A percentile compares a stretch with the other conserved stretches of the same genome.
These are phyloP conservation scores for Penicillium pancosmium DNA, from an alignment of 495 filamentous ascomycete species.

Conservation along the genomic window DNA sequence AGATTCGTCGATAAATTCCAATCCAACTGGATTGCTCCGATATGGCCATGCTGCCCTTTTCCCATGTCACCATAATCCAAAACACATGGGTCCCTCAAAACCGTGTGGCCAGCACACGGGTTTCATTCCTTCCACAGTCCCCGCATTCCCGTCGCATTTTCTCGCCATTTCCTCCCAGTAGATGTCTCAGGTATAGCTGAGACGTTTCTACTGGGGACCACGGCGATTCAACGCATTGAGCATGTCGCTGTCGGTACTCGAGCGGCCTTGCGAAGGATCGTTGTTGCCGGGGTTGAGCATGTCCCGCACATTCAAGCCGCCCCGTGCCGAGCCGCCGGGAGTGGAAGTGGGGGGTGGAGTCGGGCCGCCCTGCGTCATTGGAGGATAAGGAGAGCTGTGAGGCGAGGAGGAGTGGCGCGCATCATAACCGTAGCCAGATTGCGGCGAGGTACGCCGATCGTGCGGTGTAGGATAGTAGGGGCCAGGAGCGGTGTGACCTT, in stretches of 20 bases:
- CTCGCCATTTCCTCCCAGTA: conserved; percentile 10
- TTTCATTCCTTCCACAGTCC: conserved; percentile 18
- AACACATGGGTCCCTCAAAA: conserved; percentile 28
- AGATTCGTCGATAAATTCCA: background rate
- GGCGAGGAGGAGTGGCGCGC: conserved; percentile 53
- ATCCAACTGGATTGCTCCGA: conserved; percentile 11
- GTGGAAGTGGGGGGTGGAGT: conserved; percentile 35
- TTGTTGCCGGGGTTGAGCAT: conserved; percentile 47
- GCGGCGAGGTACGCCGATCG: conserved; percentile 55
- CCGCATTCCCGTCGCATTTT: conserved; percentile 15
- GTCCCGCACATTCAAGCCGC: conserved; percentile 56
- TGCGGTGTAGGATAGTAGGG: conserved; percentile 51
- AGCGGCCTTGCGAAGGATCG: conserved; percentile 45
- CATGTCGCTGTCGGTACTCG: conserved; percentile 59
- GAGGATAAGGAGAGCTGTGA: conserved; percentile 53
- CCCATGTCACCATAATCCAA: conserved; percentile 14
- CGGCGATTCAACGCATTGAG: conserved; percentile 56
- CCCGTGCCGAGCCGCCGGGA: conserved; percentile 41
- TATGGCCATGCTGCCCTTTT: conserved; percentile 9
- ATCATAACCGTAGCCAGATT: conserved; percentile 52
- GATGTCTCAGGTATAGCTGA: background rate
- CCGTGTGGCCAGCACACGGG: conserved; percentile 37
- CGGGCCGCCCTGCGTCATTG: conserved; percentile 28
- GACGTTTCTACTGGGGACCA: conserved; percentile 24
- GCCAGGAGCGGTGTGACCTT: conserved; percentile 43